Percentiles rank a stretch among this genome's conserved stretches.
These are phyloP conservation scores for Pseudogymnoascus sp. DNA, from an alignment of 2,329 filamentous ascomycete genomes.

Conservation along the genomic window DNA sequence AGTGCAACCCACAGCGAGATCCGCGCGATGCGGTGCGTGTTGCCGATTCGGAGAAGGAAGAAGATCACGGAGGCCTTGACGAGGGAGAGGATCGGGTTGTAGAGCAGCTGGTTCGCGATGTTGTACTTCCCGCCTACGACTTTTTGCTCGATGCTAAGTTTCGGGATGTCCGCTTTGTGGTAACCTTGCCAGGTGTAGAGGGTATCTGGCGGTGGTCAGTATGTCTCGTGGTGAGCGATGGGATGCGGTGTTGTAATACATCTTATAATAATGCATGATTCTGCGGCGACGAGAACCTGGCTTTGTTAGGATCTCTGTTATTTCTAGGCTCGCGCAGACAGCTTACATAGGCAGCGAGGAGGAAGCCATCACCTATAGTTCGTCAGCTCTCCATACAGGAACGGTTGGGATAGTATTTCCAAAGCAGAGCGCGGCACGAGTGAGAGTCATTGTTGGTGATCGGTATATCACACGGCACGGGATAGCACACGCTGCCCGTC, in stretches of 20 bases:
- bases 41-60: conserved; percentile 35
- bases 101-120: conserved; percentile 30
- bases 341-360: not conserved
- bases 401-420: not conserved
- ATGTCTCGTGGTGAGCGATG: not conserved
- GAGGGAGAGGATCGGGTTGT: conserved; percentile 38
- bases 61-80: conserved; percentile 38
- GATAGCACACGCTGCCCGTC: not conserved
- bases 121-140: conserved; percentile 20
- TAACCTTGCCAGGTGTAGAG: conserved; percentile 17
- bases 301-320: not conserved
- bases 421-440: not conserved
- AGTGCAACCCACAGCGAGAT: conserved; percentile 12
- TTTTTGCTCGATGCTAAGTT: conserved; percentile 8
- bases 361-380: conserved; percentile 2
- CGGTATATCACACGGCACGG: not conserved
- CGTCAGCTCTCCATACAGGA: not conserved
- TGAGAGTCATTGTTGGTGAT: not conserved
- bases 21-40: conserved; percentile 19
- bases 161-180: conserved; percentile 11
- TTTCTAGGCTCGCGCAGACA: not conserved
- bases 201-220: conserved; percentile 13
- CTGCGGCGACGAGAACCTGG: not conserved
- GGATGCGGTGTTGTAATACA: not conserved
- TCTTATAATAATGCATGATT: not conserved